These are phyloP conservation scores for Kwoniella shivajii DNA, from an alignment of 1,284 basidiomycete species.

Conservation along the genomic window DNA sequence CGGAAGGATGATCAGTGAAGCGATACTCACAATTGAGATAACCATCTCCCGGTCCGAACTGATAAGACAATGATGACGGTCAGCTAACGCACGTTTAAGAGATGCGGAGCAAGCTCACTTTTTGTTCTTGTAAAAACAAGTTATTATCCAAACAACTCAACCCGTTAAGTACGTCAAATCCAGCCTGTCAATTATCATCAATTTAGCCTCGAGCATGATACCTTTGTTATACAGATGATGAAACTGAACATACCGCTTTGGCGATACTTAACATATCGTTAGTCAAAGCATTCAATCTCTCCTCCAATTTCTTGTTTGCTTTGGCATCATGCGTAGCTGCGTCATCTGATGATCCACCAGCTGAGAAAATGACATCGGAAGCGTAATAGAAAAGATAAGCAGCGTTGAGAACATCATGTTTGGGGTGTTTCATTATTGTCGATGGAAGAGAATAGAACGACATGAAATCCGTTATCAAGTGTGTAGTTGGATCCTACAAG, in stretches of 20 bases:
- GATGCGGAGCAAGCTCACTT: conserved; percentile 59
- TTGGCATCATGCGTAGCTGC: conserved; percentile 57
- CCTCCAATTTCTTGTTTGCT: conserved; percentile 65
- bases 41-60: conserved; percentile 92
- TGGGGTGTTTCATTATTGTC: conserved; percentile 54
- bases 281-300: conserved; percentile 71
- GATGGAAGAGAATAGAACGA: conserved; percentile 97
- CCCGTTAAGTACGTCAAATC: conserved; percentile 96
- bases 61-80: conserved; percentile 8
- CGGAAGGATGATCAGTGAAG: background rate
- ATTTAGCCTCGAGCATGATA: background rate
- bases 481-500: conserved; percentile 73
- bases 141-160: conserved; percentile 94
- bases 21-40: conserved; percentile 59
- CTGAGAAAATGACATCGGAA: conserved; percentile 46
- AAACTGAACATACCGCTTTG: conserved; percentile 55
- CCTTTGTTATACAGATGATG: background rate
- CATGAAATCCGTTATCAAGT: conserved; percentile 89
- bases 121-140: conserved; percentile 75
- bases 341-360: conserved; percentile 38
- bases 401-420: conserved; percentile 56
- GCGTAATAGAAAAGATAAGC: conserved; percentile 63
- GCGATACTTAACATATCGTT: conserved; percentile 79
- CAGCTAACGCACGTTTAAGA: background rate
- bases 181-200: conserved; percentile 56